Evolutionary conservation across 495 filamentous ascomycete genomes (phyloP).

Genomic region (Lineolata rhizophorae): DNA sequence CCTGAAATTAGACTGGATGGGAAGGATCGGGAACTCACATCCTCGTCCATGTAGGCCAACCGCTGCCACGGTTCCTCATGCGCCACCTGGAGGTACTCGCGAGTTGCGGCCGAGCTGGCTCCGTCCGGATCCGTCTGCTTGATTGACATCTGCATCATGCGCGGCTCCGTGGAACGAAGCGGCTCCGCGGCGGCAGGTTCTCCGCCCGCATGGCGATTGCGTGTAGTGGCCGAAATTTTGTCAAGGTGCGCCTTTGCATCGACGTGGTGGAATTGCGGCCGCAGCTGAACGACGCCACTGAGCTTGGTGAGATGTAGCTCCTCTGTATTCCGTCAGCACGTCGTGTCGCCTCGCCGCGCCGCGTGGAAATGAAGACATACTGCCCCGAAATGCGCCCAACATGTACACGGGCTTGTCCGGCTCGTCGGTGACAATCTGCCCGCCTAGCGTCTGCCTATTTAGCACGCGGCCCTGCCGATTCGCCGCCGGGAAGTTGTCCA

Average conservation of each 20-base stretch:
- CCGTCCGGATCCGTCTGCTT: slow-evolving; percentile 36
- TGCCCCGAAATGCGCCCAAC: slow-evolving; percentile 43
- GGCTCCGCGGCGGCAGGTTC: slow-evolving; percentile 22
- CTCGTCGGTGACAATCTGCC: slow-evolving; percentile 36
- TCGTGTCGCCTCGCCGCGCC: too few species aligned
- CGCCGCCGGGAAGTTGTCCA: slow-evolving; percentile 25
- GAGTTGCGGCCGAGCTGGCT: slow-evolving; percentile 24
- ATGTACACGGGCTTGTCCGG: slow-evolving; percentile 44
- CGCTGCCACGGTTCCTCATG: slow-evolving; percentile 21
- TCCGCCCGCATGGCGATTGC: too few species aligned
- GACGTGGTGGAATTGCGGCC: slow-evolving; percentile 53
- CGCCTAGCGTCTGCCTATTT: slow-evolving; percentile 40
- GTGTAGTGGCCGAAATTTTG: slow-evolving; percentile 9
- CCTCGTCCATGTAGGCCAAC: slow-evolving; percentile 6
- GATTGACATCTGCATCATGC: slow-evolving; percentile 43
- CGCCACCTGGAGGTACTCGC: slow-evolving; percentile 32
- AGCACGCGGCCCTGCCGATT: slow-evolving; percentile 28
- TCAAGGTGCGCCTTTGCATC: slow-evolving; percentile 39
- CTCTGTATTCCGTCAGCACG: slow-evolving; percentile 20
- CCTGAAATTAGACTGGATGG: background rate
- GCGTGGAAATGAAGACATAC: slow-evolving; percentile 19
- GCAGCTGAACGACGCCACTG: slow-evolving; percentile 45
- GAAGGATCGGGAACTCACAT: slow-evolving; percentile 21
- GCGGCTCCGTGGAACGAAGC: slow-evolving; percentile 27
- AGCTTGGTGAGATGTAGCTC: slow-evolving; percentile 48